Evolutionary conservation across 768 basidiomycete genomes (phyloP).

Genomic region (Collybiopsis luxurians): DNA sequence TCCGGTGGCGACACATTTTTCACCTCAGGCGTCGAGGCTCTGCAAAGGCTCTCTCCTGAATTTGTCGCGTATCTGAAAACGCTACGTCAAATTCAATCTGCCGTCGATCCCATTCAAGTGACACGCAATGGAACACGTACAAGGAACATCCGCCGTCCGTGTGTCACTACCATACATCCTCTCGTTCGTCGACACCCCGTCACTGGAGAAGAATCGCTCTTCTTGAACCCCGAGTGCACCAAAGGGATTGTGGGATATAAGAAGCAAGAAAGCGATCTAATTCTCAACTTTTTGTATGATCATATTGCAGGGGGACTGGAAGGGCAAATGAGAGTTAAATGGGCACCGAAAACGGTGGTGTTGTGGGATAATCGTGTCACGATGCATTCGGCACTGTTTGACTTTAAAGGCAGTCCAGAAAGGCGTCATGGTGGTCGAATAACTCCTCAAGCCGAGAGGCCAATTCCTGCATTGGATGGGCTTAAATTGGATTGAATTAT

Average conservation of each 20-base stretch:
- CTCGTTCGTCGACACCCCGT: constrained; percentile 43
- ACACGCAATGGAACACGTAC: constrained; percentile 52
- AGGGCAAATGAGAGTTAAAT: constrained; percentile 51
- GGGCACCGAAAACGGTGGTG: constrained; percentile 53
- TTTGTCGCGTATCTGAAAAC: constrained; percentile 58
- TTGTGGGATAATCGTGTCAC: constrained; percentile 57
- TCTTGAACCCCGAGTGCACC: constrained; percentile 60
- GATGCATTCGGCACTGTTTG: constrained; percentile 47
- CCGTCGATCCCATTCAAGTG: constrained; percentile 53
- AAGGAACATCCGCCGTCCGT: constrained; percentile 55
- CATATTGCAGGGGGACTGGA: constrained; percentile 53
- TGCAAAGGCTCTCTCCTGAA: constrained; percentile 49
- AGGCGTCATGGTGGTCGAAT: constrained; percentile 54
- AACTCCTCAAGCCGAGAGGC: constrained; percentile 56
- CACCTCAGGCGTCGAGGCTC: constrained; percentile 43
- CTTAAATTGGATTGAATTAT: background rate
- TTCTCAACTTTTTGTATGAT: constrained; percentile 45
- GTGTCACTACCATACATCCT: constrained; percentile 47
- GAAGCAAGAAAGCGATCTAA: constrained; percentile 51
- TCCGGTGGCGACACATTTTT: constrained; percentile 49
- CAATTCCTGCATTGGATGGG: constrained; percentile 38
- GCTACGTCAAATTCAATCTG: constrained; percentile 57
- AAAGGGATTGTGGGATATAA: constrained; percentile 56
- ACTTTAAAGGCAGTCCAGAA: constrained; percentile 41
- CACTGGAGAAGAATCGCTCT: constrained; percentile 60